phyloP scores from a whole-genome alignment of 2,329 filamentous ascomycete genomes.

The Lecanicillium sp. region DNA sequence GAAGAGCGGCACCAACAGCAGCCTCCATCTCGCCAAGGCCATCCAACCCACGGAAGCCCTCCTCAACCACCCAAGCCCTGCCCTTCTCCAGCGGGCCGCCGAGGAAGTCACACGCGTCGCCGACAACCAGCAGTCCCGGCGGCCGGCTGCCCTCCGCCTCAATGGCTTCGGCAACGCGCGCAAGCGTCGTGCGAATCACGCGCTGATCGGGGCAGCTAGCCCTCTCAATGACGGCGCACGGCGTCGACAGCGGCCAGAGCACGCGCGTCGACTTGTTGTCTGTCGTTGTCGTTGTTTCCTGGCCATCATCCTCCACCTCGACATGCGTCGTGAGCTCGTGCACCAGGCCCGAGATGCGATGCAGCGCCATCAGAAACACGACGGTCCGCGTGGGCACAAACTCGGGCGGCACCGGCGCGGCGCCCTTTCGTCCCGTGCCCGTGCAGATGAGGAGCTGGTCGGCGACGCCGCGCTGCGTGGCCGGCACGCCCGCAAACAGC shows the following conservation, averaged over 20 bases:
- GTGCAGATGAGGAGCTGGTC: constrained; percentile 97
- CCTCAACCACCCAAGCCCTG: constrained; percentile 75
- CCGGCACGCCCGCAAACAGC: constrained; percentile 79
- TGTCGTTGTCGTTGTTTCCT: constrained; percentile 18
- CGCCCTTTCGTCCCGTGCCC: constrained; percentile 86
- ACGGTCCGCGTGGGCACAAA: constrained; percentile 73
- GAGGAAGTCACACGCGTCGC: constrained; percentile 73
- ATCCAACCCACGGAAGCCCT: constrained; percentile 74
- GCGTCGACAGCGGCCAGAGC: constrained; percentile 68
- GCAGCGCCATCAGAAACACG: constrained; percentile 91
- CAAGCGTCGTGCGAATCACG: constrained; percentile 80
- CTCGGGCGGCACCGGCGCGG: constrained; percentile 70
- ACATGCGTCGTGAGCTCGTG: constrained; percentile 53
- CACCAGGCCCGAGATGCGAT: constrained; percentile 70
- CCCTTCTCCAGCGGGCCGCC: constrained; percentile 43
- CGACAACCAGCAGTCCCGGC: constrained; percentile 81
- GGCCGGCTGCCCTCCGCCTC: constrained; percentile 85
- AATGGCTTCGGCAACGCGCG: constrained; percentile 71
- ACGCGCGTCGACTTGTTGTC: constrained; percentile 17
- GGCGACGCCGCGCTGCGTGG: constrained; percentile 81
- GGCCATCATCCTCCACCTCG: constrained; percentile 22
- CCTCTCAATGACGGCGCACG: constrained; percentile 87
- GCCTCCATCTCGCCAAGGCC: constrained; percentile 19
- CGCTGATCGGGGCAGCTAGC: constrained; percentile 92
- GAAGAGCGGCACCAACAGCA: neutral